phyloP scores from a whole-genome alignment of 805 yeast genomes.

The Lipomyces yamanashiensis region DNA sequence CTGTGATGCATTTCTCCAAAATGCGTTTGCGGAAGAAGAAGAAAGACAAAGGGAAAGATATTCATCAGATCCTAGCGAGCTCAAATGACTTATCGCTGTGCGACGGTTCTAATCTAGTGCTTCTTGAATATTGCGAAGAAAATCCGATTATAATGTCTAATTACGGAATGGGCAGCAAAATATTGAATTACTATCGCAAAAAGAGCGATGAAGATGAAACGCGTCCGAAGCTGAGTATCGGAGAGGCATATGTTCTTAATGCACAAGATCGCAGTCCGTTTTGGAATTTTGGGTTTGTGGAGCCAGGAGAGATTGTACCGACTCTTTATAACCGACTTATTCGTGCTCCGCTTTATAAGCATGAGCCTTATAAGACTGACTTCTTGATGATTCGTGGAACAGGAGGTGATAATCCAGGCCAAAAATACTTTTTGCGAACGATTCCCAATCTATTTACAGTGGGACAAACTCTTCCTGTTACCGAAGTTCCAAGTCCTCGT shows the following conservation, averaged over 20 bases:
- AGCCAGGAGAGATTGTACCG: slow-evolving; percentile 91
- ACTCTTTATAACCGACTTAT: slow-evolving; percentile 89
- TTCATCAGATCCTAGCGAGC: slow-evolving; percentile 70
- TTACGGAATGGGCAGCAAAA: slow-evolving; percentile 94
- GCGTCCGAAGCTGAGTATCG: slow-evolving; percentile 85
- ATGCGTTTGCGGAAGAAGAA: slow-evolving; percentile 80
- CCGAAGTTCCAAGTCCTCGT: slow-evolving; percentile 96
- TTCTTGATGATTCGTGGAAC: slow-evolving; percentile 79
- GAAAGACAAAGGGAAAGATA: slow-evolving; percentile 83
- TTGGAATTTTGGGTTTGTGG: slow-evolving; percentile 98
- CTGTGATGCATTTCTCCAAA: slow-evolving; percentile 74
- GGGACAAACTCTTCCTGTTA: slow-evolving; percentile 91
- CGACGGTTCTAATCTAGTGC: slow-evolving; percentile 76
- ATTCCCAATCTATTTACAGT: slow-evolving; percentile 79
- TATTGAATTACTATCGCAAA: slow-evolving; percentile 91
- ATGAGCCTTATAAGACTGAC: slow-evolving; percentile 77
- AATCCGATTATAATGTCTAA: slow-evolving; percentile 79
- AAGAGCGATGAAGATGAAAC: slow-evolving; percentile 76
- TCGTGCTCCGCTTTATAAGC: slow-evolving; percentile 91
- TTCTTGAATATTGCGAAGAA: slow-evolving; percentile 91
- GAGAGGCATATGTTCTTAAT: slow-evolving; percentile 96
- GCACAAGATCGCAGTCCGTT: slow-evolving; percentile 95
- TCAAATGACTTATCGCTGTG: slow-evolving; percentile 81
- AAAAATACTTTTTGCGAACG: slow-evolving; percentile 67
- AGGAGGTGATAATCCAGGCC: slow-evolving; percentile 66